Percentiles rank a stretch among this genome's conserved stretches.
Evolutionary conservation across 768 basidiomycete species (phyloP).

Genomic region (Tulasnella sp.): DNA sequence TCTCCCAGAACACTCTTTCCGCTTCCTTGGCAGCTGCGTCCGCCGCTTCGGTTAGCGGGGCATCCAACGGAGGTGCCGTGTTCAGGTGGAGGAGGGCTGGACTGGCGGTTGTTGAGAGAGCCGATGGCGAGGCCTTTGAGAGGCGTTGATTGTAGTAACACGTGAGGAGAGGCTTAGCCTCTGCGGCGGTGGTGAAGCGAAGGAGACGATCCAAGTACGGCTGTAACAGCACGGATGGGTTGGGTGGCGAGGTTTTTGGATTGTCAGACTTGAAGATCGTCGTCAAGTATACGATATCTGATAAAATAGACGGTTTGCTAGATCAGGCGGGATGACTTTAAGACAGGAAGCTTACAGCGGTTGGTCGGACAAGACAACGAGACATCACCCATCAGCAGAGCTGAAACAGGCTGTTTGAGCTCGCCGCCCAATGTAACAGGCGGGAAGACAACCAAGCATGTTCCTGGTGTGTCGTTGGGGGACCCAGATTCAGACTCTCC

Average conservation of each 20-base stretch:
- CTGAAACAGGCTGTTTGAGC: conserved; percentile 38
- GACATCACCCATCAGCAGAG: conserved; percentile 57
- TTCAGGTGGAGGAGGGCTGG: conserved; percentile 14
- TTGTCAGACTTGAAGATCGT: conserved; percentile 13
- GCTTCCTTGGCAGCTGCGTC: conserved; percentile 48
- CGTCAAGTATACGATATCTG: conserved; percentile 53
- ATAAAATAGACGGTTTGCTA: conserved; percentile 13
- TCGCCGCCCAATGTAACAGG: conserved; percentile 38
- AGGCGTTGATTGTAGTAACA: not conserved
- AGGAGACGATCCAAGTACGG: conserved; percentile 50
- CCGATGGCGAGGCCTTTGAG: not conserved
- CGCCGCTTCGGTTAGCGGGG: conserved; percentile 38
- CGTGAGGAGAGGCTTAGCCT: conserved; percentile 22
- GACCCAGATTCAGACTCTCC: conserved; percentile 18
- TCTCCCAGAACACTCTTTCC: conserved; percentile 45
- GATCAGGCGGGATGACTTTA: not conserved
- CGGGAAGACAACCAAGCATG: conserved; percentile 62
- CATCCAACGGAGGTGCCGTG: conserved; percentile 22
- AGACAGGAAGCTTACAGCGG: conserved; percentile 43
- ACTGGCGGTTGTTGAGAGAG: conserved; percentile 19
- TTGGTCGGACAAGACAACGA: conserved; percentile 63
- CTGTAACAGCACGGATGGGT: conserved; percentile 33
- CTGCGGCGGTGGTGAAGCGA: conserved; percentile 25
- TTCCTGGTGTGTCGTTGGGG: conserved; percentile 38
- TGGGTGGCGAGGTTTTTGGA: conserved; percentile 11